A percentile compares a stretch with the other conserved stretches of the same genome.
Evolutionary conservation across 1,284 basidiomycete species (phyloP).

Genomic region (Kalmanozyma brasiliensis): DNA sequence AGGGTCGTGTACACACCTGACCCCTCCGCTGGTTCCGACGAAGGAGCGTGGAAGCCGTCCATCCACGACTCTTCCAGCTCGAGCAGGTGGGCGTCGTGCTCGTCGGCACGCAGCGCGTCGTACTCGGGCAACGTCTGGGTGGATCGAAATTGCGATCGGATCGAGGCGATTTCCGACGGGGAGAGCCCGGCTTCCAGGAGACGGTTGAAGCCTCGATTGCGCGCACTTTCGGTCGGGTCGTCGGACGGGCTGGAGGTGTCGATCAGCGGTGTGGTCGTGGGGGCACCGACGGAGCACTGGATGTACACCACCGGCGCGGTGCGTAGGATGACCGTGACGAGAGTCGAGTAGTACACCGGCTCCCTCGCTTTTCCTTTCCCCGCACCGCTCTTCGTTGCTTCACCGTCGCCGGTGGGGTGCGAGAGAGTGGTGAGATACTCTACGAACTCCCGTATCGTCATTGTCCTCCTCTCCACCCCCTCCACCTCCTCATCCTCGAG

Average conservation of each 20-base stretch:
- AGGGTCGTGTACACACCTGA: conserved; percentile 22
- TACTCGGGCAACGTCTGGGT: conserved; percentile 25
- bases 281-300: conserved; percentile 47
- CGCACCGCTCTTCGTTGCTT: background rate
- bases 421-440: conserved; percentile 10
- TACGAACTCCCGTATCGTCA: conserved; percentile 21
- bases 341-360: conserved; percentile 18
- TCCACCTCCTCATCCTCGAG: conserved; percentile 8
- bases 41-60: conserved; percentile 32
- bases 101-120: conserved; percentile 24
- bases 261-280: background rate
- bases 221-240: background rate
- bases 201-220: conserved; percentile 42
- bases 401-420: background rate
- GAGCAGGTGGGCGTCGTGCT: conserved; percentile 35
- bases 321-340: conserved; percentile 16
- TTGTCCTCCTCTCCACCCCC: conserved; percentile 13
- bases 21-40: background rate
- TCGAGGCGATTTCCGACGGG: conserved; percentile 23
- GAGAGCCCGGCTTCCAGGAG: conserved; percentile 34
- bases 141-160: conserved; percentile 32
- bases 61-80: conserved; percentile 51
- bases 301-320: conserved; percentile 39
- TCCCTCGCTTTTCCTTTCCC: conserved; percentile 36
- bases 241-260: background rate